phyloP scores from a whole-genome alignment of 2,329 filamentous ascomycete genomes.

The Delphinella strobiligena region DNA sequence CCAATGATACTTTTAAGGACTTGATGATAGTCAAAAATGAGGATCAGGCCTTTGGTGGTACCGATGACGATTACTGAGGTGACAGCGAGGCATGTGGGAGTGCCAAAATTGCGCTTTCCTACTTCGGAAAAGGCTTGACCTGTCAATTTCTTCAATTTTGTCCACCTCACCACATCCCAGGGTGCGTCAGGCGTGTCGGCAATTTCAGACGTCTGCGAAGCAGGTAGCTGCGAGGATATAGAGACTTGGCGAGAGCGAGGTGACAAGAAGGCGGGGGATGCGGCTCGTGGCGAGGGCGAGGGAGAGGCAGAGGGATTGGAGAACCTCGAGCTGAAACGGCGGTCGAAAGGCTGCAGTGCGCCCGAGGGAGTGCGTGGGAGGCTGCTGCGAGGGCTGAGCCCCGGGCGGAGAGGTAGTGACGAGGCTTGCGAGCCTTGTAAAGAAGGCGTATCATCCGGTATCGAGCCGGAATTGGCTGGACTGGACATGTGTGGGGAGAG shows the following conservation, averaged over 20 bases:
- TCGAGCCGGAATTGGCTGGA: conserved; percentile 59
- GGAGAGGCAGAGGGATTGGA: conserved; percentile 42
- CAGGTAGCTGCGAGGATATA: conserved; percentile 55
- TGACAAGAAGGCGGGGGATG: conserved; percentile 67
- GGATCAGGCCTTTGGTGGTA: conserved; percentile 84
- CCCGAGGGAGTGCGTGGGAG: conserved; percentile 59
- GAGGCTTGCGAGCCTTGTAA: conserved; percentile 51
- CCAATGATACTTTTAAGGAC: conserved; percentile 89
- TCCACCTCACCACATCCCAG: conserved; percentile 98
- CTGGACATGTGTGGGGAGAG: conserved; percentile 39
- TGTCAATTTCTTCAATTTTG: conserved; percentile 78
- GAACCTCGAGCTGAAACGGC: conserved; percentile 82
- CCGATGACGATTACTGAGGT: conserved; percentile 82
- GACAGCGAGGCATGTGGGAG: conserved; percentile 78
- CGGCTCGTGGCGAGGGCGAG: conserved; percentile 50
- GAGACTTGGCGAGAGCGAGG: conserved; percentile 69
- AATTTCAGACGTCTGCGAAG: conserved; percentile 42
- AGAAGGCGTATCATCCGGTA: conserved; percentile 75
- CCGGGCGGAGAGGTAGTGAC: conserved; percentile 46
- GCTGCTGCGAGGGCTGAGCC: conserved; percentile 40
- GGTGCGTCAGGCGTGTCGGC: conserved; percentile 53
- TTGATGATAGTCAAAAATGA: conserved; percentile 97
- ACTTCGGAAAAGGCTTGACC: conserved; percentile 84
- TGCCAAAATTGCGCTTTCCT: conserved; percentile 83
- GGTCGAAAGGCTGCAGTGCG: conserved; percentile 85